A percentile compares a stretch with the other conserved stretches of the same genome.
These are phyloP conservation scores for Apiotrichum mycotoxinovorans DNA, from an alignment of 1,284 basidiomycete species.

Conservation along the genomic window DNA sequence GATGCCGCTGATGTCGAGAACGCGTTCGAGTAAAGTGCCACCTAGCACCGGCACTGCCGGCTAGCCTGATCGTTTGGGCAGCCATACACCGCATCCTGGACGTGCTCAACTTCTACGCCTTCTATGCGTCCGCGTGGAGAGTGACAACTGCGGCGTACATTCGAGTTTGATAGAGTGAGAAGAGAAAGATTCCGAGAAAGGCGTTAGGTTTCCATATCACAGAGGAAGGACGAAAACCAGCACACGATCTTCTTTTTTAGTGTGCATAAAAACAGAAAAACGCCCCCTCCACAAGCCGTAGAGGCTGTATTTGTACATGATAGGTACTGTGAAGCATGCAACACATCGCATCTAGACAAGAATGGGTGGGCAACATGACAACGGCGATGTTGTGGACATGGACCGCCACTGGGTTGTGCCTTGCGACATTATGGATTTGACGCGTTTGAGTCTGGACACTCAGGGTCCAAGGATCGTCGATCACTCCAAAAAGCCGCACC, in stretches of 20 bases:
- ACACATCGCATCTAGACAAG: slow-evolving; percentile 2
- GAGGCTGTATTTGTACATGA: slow-evolving; percentile 8
- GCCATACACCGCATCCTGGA: too few relatives aligned
- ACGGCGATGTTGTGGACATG: not conserved
- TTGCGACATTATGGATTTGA: not conserved
- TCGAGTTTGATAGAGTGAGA: not conserved
- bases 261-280: not conserved
- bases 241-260: too few relatives aligned
- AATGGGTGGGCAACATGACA: too few relatives aligned
- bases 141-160: not conserved
- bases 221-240: not conserved
- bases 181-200: too few relatives aligned
- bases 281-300: not conserved
- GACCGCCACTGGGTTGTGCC: too few relatives aligned
- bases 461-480: not conserved
- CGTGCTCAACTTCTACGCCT: too few relatives aligned
- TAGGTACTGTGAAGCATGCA: slow-evolving; percentile 6
- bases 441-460: not conserved
- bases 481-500: not conserved
- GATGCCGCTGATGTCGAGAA: slow-evolving; percentile 90
- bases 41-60: too few relatives aligned
- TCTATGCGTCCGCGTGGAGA: not conserved
- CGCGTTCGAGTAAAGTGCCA: slow-evolving; percentile 46
- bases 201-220: not conserved
- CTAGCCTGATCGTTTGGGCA: too few relatives aligned